Evolutionary conservation across 768 basidiomycete genomes (phyloP), one percentile per base, ranked within the genome.

Genomic region (Russula sp.): DNA sequence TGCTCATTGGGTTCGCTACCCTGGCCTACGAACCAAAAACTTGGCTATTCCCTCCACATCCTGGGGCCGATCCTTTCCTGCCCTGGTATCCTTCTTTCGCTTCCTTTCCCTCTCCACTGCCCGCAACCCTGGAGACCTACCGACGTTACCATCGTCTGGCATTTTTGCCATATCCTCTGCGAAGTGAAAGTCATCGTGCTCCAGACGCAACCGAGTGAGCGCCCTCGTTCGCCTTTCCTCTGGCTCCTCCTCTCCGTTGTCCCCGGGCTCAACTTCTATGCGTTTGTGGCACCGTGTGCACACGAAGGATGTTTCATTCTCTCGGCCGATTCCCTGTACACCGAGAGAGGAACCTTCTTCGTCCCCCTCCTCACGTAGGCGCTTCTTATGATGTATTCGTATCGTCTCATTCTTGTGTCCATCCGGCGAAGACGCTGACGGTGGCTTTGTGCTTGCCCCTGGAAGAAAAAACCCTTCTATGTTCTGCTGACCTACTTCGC

Each of bases 131-230:
- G 22, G n/a, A 13, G 42, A 5, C 10, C 56, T 50, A 7, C 45
- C 56, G 16, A 14, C 11, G 64, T 49, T 63, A 73, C 66, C 73
- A 45, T 57, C 61, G 25, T 65, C 34, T 62, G 73, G 60, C 56
- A 78, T 75, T 29, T 79, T 79, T 22, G 86, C 80, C 54, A 98
- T 70, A 58, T 91, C 87, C 68, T 85, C 79, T 1, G 95, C 94
- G 67, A 93, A 84, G 72, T 98, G 95, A 72, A 84, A 97, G 73
- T 97, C 95, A 39, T 83, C 80, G 67, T 98, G 95, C 69, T 97
- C 95, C 72, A 80, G 66, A 57, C 77, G 77, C 58, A 83, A 69
- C 61, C 73, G 73, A 7, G 72, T 75, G 41, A 86, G 67, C 20
- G 76, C 67, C 55, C 42, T 50, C 6, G 51, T 51, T 45, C 42